phyloP scores from a whole-genome alignment of 352 stramenopile species.

The Stephanocyclus meneghinianus region DNA sequence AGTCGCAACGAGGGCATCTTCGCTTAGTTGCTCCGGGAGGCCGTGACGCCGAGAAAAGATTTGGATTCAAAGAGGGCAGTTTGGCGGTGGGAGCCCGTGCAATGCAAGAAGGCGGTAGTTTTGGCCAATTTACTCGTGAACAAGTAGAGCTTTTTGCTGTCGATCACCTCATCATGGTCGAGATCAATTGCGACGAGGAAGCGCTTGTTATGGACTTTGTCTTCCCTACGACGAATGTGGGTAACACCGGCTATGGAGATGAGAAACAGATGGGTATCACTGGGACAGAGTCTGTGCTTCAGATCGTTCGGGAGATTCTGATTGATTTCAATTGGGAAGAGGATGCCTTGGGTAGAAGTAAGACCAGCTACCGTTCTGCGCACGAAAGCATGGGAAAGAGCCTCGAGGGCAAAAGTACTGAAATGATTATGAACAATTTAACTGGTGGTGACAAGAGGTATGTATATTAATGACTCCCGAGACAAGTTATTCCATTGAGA shows the following conservation, averaged over 20 bases:
- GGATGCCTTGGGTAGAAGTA: slow-evolving; percentile 85
- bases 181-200: slow-evolving; percentile 87
- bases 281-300: slow-evolving; percentile 84
- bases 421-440: slow-evolving; percentile 81
- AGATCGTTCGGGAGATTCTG: slow-evolving; percentile 86
- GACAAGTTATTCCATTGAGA: not conserved
- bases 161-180: slow-evolving; percentile 87
- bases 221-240: slow-evolving; percentile 86
- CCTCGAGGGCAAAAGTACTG: slow-evolving; percentile 78
- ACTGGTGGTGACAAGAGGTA: slow-evolving; percentile 73
- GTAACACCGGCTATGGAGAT: slow-evolving; percentile 81
- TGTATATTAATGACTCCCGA: slow-evolving; percentile 11
- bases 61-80: slow-evolving; percentile 77
- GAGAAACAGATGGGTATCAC: slow-evolving; percentile 80
- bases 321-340: slow-evolving; percentile 87
- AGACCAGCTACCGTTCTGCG: slow-evolving; percentile 82
- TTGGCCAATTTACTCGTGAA: slow-evolving; percentile 84
- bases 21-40: slow-evolving; percentile 83
- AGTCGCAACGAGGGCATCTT: slow-evolving; percentile 82
- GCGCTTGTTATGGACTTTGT: slow-evolving; percentile 86
- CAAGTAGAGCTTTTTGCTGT: slow-evolving; percentile 90
- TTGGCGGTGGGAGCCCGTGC: slow-evolving; percentile 85
- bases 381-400: slow-evolving; percentile 82
- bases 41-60: slow-evolving; percentile 79
- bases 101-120: slow-evolving; percentile 88